Conservation (phyloP, 176 grass and related monocot species). For the Bromus sterilis region DNA sequence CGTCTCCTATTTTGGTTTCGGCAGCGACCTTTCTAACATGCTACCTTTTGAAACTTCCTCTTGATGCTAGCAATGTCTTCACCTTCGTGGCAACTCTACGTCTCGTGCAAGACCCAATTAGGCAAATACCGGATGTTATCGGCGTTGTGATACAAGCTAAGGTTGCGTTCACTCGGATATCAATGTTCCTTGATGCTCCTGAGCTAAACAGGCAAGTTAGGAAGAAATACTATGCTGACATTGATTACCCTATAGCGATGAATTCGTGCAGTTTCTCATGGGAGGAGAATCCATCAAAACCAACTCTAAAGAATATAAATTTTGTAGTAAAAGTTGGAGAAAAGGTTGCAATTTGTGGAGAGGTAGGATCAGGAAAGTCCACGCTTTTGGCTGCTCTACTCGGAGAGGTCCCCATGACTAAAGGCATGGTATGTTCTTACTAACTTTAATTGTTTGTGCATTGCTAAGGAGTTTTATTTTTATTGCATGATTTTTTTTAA, state of each 20-base stretch:
- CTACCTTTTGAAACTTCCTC: slow-evolving; percentile 58
- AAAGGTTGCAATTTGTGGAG: background rate
- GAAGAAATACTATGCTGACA: background rate
- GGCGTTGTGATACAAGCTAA: slow-evolving; percentile 80
- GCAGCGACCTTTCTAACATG: slow-evolving; percentile 74
- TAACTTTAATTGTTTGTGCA: no score
- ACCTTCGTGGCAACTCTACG: slow-evolving; percentile 76
- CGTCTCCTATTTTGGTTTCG: slow-evolving; percentile 77
- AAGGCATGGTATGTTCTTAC: no score
- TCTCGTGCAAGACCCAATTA: slow-evolving; percentile 73
- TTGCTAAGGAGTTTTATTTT: no score
- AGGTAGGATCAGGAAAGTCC: slow-evolving; percentile 33
- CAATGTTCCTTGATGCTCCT: slow-evolving; percentile 64
- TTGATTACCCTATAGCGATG: slow-evolving; percentile 40
- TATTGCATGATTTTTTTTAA: no score
- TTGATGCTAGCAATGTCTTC: slow-evolving; percentile 80
- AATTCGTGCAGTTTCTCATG: slow-evolving; percentile 70
- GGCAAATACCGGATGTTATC: slow-evolving; percentile 74
- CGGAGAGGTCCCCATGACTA: slow-evolving; percentile 55
- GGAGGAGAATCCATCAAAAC: slow-evolving; percentile 49
- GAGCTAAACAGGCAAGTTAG: slow-evolving; percentile 45
- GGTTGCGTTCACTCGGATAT: slow-evolving; percentile 69
- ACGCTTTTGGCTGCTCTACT: slow-evolving; percentile 75
- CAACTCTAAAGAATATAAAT: slow-evolving; percentile 61
- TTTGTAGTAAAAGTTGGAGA: slow-evolving; percentile 49